Percentiles rank a stretch among this genome's conserved stretches.
Evolutionary conservation across 495 filamentous ascomycete genomes (phyloP).

Genomic region (Platismatia glauca): DNA sequence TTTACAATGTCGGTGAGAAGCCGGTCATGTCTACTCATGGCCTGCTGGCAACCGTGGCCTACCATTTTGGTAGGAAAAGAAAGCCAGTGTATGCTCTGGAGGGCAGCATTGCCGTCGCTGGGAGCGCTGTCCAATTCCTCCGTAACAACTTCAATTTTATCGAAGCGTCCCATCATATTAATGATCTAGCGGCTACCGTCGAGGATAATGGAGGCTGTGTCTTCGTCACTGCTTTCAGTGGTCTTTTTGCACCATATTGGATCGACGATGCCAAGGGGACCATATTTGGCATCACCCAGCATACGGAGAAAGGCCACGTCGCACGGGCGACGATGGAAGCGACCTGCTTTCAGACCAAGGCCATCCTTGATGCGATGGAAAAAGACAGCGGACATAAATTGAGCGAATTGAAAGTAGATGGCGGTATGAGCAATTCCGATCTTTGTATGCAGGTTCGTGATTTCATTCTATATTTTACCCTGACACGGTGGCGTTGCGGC

Average conservation of each 20-base stretch:
- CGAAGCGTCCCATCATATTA: slow-evolving; percentile 67
- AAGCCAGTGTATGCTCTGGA: slow-evolving; percentile 86
- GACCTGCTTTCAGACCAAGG: slow-evolving; percentile 90
- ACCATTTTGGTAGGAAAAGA: slow-evolving; percentile 59
- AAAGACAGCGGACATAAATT: slow-evolving; percentile 76
- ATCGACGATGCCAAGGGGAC: slow-evolving; percentile 93
- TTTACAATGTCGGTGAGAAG: slow-evolving; percentile 87
- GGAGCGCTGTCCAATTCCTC: slow-evolving; percentile 82
- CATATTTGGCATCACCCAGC: slow-evolving; percentile 80
- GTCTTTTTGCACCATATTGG: slow-evolving; percentile 97
- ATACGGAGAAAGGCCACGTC: slow-evolving; percentile 84
- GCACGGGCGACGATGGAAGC: slow-evolving; percentile 92
- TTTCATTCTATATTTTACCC: slow-evolving; percentile 7
- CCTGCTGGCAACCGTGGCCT: slow-evolving; percentile 79
- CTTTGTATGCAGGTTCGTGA: slow-evolving; percentile 78
- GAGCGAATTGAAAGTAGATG: slow-evolving; percentile 75
- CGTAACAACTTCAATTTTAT: slow-evolving; percentile 86
- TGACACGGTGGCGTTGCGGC: not conserved
- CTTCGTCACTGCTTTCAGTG: slow-evolving; percentile 94
- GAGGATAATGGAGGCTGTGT: slow-evolving; percentile 85
- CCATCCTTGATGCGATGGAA: slow-evolving; percentile 92
- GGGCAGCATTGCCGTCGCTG: slow-evolving; percentile 85
- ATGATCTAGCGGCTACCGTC: slow-evolving; percentile 70
- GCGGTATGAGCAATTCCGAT: slow-evolving; percentile 89
- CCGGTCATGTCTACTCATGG: slow-evolving; percentile 88